Evolutionary conservation across 176 grass and related monocot genomes (phyloP), one percentile per base, ranked within the genome.

Genomic region (Cenchrus purpureus): DNA sequence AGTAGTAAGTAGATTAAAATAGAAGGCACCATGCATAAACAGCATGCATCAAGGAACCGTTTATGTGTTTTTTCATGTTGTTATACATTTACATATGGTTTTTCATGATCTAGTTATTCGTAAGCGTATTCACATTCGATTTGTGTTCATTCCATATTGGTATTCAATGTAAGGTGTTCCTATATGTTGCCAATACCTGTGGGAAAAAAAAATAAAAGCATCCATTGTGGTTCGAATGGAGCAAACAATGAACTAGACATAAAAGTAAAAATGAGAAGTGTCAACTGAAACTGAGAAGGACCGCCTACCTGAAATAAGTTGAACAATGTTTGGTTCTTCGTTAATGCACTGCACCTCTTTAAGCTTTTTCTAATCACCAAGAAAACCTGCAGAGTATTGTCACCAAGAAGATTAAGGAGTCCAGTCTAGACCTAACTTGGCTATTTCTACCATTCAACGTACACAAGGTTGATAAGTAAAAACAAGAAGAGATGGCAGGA

Each of bases 291-390:
- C 53, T 73, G 7, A 51, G 57, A 59, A 62, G 2, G 57, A 17
- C 19, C 72, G 64, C 22, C n/a, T 87, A 96, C 97, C 94, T 94
- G 87, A 73, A 96, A 92, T 79, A 99, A 92, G 83, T 92, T 99
- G 76, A 91, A 94, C 78, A 99, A 82, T 64, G 97, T 99, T 79
- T 99, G 91, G 50, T 90, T 95, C 91, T 99, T 95, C 71, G 97
- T 99, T 80, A 99, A 91, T 84, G 93, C 93, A 45, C 90, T 94
- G 83, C 97, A 99, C 78, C 97, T 85, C 85, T 99, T 99, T 87
- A 99, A 91, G 93, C 97, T 99, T 96, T 94, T 99, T 82, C 94
- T 93, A 76, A 99, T 99, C 70, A 99, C 87, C 79, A 99, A 88
- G 79, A 99, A 99, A 68, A 99, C 97, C 91, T 99, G 93, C 79